phyloP scores from a whole-genome alignment of 331 rosid genomes.

The Telfairia occidentalis region DNA sequence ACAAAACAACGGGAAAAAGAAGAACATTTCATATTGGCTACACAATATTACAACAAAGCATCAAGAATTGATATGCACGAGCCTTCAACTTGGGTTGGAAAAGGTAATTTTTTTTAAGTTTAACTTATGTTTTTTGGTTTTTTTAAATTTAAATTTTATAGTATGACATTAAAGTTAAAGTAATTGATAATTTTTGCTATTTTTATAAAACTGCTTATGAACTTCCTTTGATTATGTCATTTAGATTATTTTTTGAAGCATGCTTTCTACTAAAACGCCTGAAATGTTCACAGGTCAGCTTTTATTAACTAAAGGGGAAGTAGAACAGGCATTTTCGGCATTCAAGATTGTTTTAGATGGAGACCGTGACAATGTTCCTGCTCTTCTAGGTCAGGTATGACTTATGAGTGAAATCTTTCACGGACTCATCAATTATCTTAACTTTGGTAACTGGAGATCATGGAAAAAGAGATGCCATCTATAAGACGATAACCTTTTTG shows the following conservation, averaged over 20 bases:
- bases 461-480: not conserved
- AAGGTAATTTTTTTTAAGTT: conserved; percentile 52
- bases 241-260: not conserved
- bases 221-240: conserved; percentile 3
- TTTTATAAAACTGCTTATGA: not conserved
- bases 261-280: conserved; percentile 15
- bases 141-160: not conserved
- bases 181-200: not conserved
- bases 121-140: not conserved
- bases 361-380: conserved; percentile 87
- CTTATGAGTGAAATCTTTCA: conserved; percentile 13
- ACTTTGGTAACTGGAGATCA: not conserved
- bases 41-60: conserved; percentile 94
- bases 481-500: not conserved
- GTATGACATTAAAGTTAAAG: not conserved
- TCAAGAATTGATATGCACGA: conserved; percentile 95
- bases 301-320: conserved; percentile 89
- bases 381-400: conserved; percentile 89
- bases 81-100: conserved; percentile 97
- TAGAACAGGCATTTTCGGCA: conserved; percentile 91
- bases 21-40: conserved; percentile 91
- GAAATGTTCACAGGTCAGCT: conserved; percentile 79
- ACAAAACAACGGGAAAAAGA: conserved; percentile 95
- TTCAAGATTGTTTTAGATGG: conserved; percentile 94
- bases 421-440: not conserved